A percentile compares a stretch with the other conserved stretches of the same genome.
phyloP scores from a whole-genome alignment of 768 basidiomycete genomes.

The Psilocybe sp. region DNA sequence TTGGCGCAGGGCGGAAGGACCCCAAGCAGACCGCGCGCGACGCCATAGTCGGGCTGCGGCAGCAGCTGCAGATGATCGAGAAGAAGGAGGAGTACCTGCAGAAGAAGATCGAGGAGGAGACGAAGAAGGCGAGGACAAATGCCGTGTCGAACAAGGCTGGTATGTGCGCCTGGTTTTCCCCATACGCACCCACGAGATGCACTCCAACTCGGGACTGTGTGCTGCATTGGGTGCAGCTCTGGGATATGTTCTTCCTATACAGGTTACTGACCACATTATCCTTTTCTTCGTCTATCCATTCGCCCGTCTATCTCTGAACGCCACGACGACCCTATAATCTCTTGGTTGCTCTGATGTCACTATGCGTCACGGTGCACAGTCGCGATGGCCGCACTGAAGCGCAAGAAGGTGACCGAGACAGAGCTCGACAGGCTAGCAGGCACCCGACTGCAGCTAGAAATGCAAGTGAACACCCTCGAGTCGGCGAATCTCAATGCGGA shows the following conservation, averaged over 20 bases:
- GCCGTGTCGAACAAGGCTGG: constrained; percentile 91
- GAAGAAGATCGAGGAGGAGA: constrained; percentile 95
- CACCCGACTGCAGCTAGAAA: constrained; percentile 87
- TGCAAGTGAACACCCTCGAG: constrained; percentile 96
- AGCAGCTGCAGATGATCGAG: constrained; percentile 95
- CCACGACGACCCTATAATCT: neutral
- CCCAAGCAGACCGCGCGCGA: constrained; percentile 84
- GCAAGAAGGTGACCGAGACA: constrained; percentile 87
- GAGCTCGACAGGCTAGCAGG: constrained; percentile 86
- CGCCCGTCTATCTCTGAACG: neutral
- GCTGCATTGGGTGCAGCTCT: too few species aligned
- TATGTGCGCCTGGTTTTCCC: constrained; percentile 40
- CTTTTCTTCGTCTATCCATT: neutral
- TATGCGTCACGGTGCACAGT: constrained; percentile 39
- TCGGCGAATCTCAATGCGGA: constrained; percentile 97
- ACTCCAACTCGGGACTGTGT: constrained; percentile 4
- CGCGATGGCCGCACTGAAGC: constrained; percentile 85
- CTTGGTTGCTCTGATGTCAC: neutral
- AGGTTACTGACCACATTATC: neutral
- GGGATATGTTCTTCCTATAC: too few species aligned
- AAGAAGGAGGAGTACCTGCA: constrained; percentile 98
- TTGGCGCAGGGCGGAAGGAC: constrained; percentile 73
- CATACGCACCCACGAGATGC: constrained; percentile 1
- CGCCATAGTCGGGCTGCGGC: constrained; percentile 88
- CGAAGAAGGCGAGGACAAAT: constrained; percentile 88